Evolutionary conservation across 2,329 filamentous ascomycete species (phyloP), one percentile per base, ranked within the genome.

Genomic region (Penicillium sp.): DNA sequence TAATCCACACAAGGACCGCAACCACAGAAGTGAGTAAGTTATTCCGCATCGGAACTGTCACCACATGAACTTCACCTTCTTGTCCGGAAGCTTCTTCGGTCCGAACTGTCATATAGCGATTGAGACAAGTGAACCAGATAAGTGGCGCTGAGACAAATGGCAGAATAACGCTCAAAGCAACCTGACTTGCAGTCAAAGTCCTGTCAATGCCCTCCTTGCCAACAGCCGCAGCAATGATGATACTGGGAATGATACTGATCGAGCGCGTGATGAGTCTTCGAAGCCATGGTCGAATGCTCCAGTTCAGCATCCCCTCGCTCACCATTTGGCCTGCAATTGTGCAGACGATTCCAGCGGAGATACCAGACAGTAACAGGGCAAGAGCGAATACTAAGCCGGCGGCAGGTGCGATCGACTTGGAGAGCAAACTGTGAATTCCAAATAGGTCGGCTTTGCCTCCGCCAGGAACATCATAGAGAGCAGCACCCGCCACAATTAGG

Each of bases 281-380:
- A 9, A 90, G 61, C 88, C 88, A 95, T 0, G 88, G 88, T 53
- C 76, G 76, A 29, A 90, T 69, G 5, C 71, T 80, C 85, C 87
- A 89, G 41, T 81, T 80, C 39, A 95, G 67, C 53, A 88, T 87
- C 6, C 88, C 88, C 66, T 94, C 88, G 54, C 82, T 84, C 21
- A 95, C 84, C 83, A 95, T 93, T 66, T 95, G 88, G 0, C 88
- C 88, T 0, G 88, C 80, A 58, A 95, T 93, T 1, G 89, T 95
- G 71, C 88, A 94, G 2, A 94, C 84, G 32, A 95, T 87, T 6
- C 88, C 88, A 0, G 88, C 88, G 0, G 83, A 87, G 12, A 88
- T 78, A 8, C 88, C 88, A 0, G 85, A 90, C 0, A 94, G 78
- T 0, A 95, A 77, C 1, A 95, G 73, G 0, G 88, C 87, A 2